Evolutionary conservation across 1,139 yeast species (phyloP).

Genomic region (Nakaseomyces glabratus): DNA sequence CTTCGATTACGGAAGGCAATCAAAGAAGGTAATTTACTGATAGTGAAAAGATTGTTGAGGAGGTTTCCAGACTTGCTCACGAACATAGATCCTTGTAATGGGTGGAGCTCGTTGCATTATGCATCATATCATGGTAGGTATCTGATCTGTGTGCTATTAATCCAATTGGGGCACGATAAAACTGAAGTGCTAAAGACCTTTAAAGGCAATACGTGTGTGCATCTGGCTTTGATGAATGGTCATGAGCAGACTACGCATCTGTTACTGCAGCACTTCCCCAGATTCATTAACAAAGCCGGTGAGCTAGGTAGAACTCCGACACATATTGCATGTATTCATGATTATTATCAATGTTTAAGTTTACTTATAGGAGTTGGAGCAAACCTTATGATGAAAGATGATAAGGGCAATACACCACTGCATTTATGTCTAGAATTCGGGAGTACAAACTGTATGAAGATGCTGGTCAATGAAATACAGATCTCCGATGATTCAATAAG

Average conservation of each 20-base stretch:
- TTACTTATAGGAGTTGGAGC: constrained; percentile 77
- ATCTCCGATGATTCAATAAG: constrained; percentile 36
- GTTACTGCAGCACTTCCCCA: constrained; percentile 70
- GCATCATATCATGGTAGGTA: constrained; percentile 77
- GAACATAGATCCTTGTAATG: constrained; percentile 62
- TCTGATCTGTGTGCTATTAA: constrained; percentile 58
- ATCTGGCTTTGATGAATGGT: constrained; percentile 57
- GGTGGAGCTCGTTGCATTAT: constrained; percentile 87
- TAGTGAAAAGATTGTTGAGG: constrained; percentile 60
- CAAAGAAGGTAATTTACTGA: constrained; percentile 58
- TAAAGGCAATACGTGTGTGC: constrained; percentile 64
- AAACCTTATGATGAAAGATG: constrained; percentile 50
- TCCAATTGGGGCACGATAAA: constrained; percentile 43
- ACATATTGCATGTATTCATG: constrained; percentile 61
- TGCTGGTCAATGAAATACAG: constrained; percentile 40
- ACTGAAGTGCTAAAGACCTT: constrained; percentile 49
- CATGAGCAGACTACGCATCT: constrained; percentile 78
- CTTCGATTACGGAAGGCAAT: constrained; percentile 68
- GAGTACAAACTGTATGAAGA: constrained; percentile 51
- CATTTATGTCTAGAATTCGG: constrained; percentile 80
- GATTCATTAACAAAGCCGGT: constrained; percentile 56
- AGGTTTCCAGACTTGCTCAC: constrained; percentile 72
- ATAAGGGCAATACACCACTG: constrained; percentile 63
- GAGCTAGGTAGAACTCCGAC: constrained; percentile 54
- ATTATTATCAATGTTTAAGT: constrained; percentile 62